phyloP scores from a whole-genome alignment of 495 filamentous ascomycete species.

The Podospora sp. region DNA sequence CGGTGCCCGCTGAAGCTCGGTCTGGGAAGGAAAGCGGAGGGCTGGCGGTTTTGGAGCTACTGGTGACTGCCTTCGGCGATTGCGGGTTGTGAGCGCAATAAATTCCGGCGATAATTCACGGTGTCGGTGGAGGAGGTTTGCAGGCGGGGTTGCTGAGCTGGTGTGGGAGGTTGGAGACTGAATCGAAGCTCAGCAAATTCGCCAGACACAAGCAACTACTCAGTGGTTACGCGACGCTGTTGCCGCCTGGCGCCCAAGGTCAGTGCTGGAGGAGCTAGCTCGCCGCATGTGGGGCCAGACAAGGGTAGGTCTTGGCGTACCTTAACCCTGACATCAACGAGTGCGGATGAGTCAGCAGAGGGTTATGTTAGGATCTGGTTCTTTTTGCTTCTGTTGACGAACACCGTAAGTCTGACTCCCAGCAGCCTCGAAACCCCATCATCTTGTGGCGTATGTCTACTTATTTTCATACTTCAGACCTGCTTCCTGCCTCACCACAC shows the following conservation, averaged over 20 bases:
- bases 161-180: conserved; percentile 20
- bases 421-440: conserved; percentile 8
- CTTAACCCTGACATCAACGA: neutral
- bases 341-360: conserved; percentile 2
- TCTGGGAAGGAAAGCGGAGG: neutral
- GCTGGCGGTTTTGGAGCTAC: neutral
- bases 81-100: neutral
- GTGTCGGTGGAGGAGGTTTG: neutral
- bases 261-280: conserved; percentile 25
- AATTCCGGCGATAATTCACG: neutral
- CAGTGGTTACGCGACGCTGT: conserved; percentile 46
- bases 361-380: neutral
- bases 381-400: neutral
- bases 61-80: neutral
- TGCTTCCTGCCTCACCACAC: conserved; percentile 67
- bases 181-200: conserved; percentile 35
- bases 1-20: conserved; percentile 7
- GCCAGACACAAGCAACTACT: conserved; percentile 31
- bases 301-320: neutral
- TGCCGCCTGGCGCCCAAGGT: conserved; percentile 42
- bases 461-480: conserved; percentile 72
- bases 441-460: neutral
- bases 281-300: conserved; percentile 8
- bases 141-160: conserved; percentile 3
- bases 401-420: neutral